Evolutionary conservation across 2,329 filamentous ascomycete genomes (phyloP).

Genomic region (Alternaria tenuissima): DNA sequence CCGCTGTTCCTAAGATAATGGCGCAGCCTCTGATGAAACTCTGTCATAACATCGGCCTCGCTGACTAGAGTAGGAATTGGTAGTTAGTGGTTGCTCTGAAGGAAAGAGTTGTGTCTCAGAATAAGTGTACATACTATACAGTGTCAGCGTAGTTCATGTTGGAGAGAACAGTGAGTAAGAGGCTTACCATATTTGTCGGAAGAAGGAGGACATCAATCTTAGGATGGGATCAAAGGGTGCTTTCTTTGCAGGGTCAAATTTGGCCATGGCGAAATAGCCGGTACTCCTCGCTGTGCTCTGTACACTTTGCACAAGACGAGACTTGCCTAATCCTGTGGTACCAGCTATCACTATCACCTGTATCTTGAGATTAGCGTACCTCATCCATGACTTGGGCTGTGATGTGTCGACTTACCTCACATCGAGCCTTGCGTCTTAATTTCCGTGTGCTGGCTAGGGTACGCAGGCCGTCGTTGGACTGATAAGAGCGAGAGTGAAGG

Average conservation of each 20-base stretch:
- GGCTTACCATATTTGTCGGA: slow-evolving; percentile 64
- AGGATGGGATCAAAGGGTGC: slow-evolving; percentile 69
- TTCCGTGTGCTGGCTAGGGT: slow-evolving; percentile 48
- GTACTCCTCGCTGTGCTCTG: slow-evolving; percentile 64
- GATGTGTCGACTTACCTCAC: slow-evolving; percentile 50
- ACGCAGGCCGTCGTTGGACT: slow-evolving; percentile 37
- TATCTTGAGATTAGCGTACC: background rate
- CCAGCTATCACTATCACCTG: slow-evolving; percentile 64
- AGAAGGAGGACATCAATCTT: slow-evolving; percentile 66
- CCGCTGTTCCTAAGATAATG: slow-evolving; percentile 60
- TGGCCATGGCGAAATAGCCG: slow-evolving; percentile 68
- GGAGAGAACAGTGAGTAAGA: background rate
- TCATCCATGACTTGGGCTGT: no score
- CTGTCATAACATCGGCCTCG: slow-evolving; percentile 67
- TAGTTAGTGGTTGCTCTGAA: background rate
- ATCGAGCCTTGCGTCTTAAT: slow-evolving; percentile 62
- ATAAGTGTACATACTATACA: background rate
- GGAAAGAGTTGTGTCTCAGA: background rate
- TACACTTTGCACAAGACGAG: slow-evolving; percentile 66
- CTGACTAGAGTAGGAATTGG: slow-evolving; percentile 51
- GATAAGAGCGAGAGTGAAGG: slow-evolving; percentile 36
- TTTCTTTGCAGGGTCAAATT: slow-evolving; percentile 66
- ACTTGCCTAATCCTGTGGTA: slow-evolving; percentile 67
- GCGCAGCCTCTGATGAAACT: slow-evolving; percentile 67
- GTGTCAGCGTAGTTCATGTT: background rate